Base-by-base conservation (phyloP, 2,329 filamentous ascomycete species). In the Purpureocillium lavendulum region DNA sequence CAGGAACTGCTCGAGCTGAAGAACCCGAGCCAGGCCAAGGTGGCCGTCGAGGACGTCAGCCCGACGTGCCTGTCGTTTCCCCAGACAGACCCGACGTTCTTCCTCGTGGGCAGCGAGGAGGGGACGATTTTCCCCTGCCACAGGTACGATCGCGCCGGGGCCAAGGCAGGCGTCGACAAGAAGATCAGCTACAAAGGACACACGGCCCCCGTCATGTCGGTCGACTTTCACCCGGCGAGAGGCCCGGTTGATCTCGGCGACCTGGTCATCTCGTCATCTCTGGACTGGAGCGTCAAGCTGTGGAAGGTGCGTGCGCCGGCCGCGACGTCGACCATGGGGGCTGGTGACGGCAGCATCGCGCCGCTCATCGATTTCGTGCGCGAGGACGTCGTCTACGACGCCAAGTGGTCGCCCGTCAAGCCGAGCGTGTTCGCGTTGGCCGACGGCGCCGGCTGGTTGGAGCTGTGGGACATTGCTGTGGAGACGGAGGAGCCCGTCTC, bases 261-360 rank as follows among this genome's bases (percentile, higher is more conserved):
- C 55, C 70, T 98, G 6, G 87, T 97, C 43, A 76, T 98, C 36
- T 89, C 84, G n/a, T 85, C 87, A 4, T 90, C 85, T 33, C 72
- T 98, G 7, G 92, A 98, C 66, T 98, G 92, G 92, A 94, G 84
- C 50, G 88, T 96, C 50, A 96, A 94, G 65, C 70, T 98, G 13
- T 98, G 92, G 92, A 92, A 92, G 61, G 84, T 94, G 12, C 84
- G 88, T 31, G 82, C 87, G 2, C 85, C 86, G 1, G 83, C 84
- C 1, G 82, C 83, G 3, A 82, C 79, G 4, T 79, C 77, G 13
- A 82, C 82, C 1, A 70, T 72, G 18, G 71, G 67, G 11, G 61
- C 66, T 17, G 49, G 69, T 49, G 70, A 75, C 46, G 66, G 69
- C 32, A 60, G 64, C 28, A 80, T 90, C 24, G 63, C 74, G 3